phyloP scores from a whole-genome alignment of 805 yeast species.

The Cyberlindnera saturnus region DNA sequence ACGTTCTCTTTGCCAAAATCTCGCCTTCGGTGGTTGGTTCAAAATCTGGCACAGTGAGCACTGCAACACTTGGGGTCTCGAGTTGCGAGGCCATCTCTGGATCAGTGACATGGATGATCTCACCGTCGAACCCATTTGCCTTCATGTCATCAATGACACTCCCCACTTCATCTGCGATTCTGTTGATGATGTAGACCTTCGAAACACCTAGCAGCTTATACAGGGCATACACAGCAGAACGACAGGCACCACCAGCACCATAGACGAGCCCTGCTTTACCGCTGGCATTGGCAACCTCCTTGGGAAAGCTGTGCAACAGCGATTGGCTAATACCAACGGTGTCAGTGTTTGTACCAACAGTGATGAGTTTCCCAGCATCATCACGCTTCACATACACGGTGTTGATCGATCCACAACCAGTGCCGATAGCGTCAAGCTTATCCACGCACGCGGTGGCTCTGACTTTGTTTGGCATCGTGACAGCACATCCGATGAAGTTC shows the following conservation, averaged over 20 bases:
- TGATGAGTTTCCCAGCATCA: slow-evolving; percentile 4
- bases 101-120: slow-evolving; percentile 18
- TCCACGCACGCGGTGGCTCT: slow-evolving; percentile 17
- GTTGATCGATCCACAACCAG: slow-evolving; percentile 24
- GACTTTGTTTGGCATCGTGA: slow-evolving; percentile 24
- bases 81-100: slow-evolving; percentile 17
- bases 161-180: slow-evolving; percentile 18
- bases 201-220: slow-evolving; percentile 19
- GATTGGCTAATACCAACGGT: slow-evolving; percentile 21
- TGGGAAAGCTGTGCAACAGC: slow-evolving; percentile 17
- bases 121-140: slow-evolving; percentile 20
- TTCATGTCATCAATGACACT: slow-evolving; percentile 14
- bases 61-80: slow-evolving; percentile 15
- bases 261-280: slow-evolving; percentile 20
- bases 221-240: slow-evolving; percentile 22
- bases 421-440: slow-evolving; percentile 17
- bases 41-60: slow-evolving; percentile 22
- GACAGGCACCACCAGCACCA: slow-evolving; percentile 26
- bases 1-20: slow-evolving; percentile 15
- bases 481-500: slow-evolving; percentile 17
- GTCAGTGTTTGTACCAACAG: slow-evolving; percentile 23
- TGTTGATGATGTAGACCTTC: slow-evolving; percentile 21
- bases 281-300: slow-evolving; percentile 6
- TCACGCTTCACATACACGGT: slow-evolving; percentile 17
- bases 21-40: slow-evolving; percentile 15